Conservation (phyloP, 768 basidiomycete species). For the Pisolithus sp. region DNA sequence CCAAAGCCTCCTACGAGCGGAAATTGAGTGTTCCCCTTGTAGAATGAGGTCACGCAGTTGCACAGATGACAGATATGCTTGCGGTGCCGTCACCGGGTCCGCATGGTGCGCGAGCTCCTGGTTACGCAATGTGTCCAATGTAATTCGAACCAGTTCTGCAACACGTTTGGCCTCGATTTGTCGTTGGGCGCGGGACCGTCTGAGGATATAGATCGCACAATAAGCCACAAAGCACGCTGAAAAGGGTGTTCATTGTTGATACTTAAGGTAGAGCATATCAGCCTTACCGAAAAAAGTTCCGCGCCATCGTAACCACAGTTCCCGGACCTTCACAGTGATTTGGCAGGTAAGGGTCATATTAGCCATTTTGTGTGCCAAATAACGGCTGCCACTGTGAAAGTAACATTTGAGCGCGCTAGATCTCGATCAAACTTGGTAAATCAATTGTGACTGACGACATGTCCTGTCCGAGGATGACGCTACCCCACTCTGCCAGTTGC, state of each 20-base stretch:
- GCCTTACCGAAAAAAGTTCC: conserved; percentile 52
- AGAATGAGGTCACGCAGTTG: conserved; percentile 85
- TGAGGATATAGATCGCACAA: conserved; percentile 13
- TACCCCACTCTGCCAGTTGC: conserved; percentile 68
- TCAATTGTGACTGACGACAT: conserved; percentile 45
- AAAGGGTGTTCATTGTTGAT: conserved; percentile 12
- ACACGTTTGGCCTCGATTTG: conserved; percentile 59
- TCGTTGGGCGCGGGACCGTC: conserved; percentile 38
- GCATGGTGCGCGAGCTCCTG: conserved; percentile 79
- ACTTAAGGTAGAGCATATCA: conserved; percentile 1
- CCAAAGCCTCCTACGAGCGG: conserved; percentile 66
- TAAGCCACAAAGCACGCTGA: conserved; percentile 23
- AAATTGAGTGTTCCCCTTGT: conserved; percentile 72
- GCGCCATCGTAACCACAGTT: conserved; percentile 66
- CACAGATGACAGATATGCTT: conserved; percentile 75
- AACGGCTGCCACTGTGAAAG: conserved; percentile 55
- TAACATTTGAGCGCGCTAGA: conserved; percentile 11
- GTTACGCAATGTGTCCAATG: conserved; percentile 72
- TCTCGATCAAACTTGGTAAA: conserved; percentile 15
- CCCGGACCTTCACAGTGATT: conserved; percentile 57
- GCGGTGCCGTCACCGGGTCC: conserved; percentile 69
- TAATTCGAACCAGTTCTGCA: conserved; percentile 68
- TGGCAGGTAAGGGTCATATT: conserved; percentile 62
- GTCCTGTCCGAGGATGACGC: conserved; percentile 61
- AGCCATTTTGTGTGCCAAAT: conserved; percentile 67